Evolutionary conservation across 2,329 filamentous ascomycete genomes (phyloP), one percentile per base, ranked within the genome.

Genomic region (Arthrinium puccinioides): DNA sequence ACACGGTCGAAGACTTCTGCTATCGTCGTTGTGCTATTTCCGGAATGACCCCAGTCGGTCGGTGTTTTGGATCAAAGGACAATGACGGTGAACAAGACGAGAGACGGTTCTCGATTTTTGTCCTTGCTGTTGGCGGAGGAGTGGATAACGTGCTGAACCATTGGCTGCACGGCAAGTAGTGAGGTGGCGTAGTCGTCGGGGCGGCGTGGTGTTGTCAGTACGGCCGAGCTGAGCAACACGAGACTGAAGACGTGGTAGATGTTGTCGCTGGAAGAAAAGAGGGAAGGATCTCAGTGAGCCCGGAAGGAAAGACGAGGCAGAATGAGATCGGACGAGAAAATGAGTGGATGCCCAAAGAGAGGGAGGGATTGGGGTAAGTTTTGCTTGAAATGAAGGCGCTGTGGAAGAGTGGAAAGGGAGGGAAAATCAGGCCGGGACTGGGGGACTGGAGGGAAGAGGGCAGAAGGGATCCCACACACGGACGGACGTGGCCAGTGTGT

Each of bases 261-360:
- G 32, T 10, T 25, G 32, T 10, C 23, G 23, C 9, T 14, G n/a
- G 32, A 32, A 21, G 30, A 24, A 36, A 34, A 36, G 27, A 29
- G 30, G 30, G 38, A 36, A 36, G 33, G 38, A 39, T 42, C 40
- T 36, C 18, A 28, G 32, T n/a, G 37, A 32, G 34, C 20, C 32
- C 29, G 25, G 36, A 42, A 42, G 28, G 40, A 42, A 37, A 39
- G 40, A 39, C 37, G 33, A 19, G 37, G 31, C 24, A 26, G 36
- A 33, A 11, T 32, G 37, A 42, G 37, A 42, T 39, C 40, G 39
- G 40, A 42, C 40, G 40, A 42, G 40, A 32, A 36, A 38, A 39
- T 25, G 40, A 42, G 40, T 42, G 40, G 40, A 42, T 42, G 37
- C 40, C 33, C 37, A 21, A 39, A 36, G 29, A 20, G 40, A 15